Base-by-base conservation (phyloP, 2,329 filamentous ascomycete genomes). In the Pseudocercospora pini-densiflorae region DNA sequence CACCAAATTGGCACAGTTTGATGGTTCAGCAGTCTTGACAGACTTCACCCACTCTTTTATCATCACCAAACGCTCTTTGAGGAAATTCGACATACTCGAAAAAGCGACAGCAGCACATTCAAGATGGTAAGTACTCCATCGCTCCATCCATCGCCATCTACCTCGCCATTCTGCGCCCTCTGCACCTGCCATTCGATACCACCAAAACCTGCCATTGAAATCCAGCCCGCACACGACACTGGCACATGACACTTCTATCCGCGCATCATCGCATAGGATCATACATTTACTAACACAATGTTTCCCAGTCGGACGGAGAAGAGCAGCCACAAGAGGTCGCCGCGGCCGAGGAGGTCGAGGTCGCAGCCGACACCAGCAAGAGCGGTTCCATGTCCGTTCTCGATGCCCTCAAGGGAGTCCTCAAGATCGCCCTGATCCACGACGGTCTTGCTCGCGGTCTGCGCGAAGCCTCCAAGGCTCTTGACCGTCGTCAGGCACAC, bases 341-440 rank as follows among this genome's bases (percentile, higher is more conserved):
- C 80, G 89, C 91, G 81, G 84, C 86, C 79, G 88, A 90, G 78
- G 95, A 97, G 88, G 94, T 98, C 84, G 94, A 98, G 86, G 93
- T 97, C 82, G 91, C 91, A 81, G 93, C 92, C 84, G 94, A 97
- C 81, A 83, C 89, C 81, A 79, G 78, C 71, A 92, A 93, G 84
- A 92, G 92, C 80, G 93, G 93, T 88, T 73, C 72, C 76, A 98
- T 99, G 94, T 94, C 92, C 81, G 94, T 98, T 79, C 90, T 97
- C 77, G 95, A 99, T 80, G 95, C 95, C 77, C 92, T 99, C 80
- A 99, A 99, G 90, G 95, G 95, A 83, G 95, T 97, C 75, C 89
- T 99, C 81, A 97, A 97, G 88, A 92, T 98, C 82, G 91, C 95
- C 73, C 92, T 99, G 79, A 97, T 98, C 91, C 94, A 99, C 91